Evolutionary conservation across 2,329 filamentous ascomycete species (phyloP).

Genomic region (Cladosporium halotolerans): DNA sequence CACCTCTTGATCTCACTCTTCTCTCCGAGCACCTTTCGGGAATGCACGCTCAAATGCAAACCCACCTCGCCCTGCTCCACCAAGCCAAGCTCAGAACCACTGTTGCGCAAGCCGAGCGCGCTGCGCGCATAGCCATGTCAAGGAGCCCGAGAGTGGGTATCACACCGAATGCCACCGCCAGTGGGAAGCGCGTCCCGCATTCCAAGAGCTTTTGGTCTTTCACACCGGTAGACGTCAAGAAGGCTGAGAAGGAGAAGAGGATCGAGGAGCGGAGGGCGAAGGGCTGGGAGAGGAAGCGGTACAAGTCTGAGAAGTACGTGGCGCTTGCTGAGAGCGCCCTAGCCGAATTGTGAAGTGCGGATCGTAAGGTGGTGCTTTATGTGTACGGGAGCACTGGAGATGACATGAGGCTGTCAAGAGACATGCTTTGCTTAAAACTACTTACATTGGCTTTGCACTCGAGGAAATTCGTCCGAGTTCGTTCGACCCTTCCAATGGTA

Average conservation of each 20-base stretch:
- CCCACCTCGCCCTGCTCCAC: conserved; percentile 30
- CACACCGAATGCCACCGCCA: background rate
- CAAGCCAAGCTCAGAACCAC: conserved; percentile 19
- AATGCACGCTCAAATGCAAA: conserved; percentile 29
- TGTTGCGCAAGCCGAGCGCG: conserved; percentile 14
- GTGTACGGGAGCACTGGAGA: no score
- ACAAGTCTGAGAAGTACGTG: conserved; percentile 22
- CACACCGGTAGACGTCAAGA: conserved; percentile 17
- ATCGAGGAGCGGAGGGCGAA: conserved; percentile 25
- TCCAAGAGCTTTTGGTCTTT: conserved; percentile 17
- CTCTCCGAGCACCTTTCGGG: conserved; percentile 19
- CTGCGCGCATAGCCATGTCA: conserved; percentile 1
- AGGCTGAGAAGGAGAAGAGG: conserved; percentile 21
- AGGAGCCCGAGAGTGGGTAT: no score
- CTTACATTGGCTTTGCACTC: no score
- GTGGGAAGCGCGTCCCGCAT: background rate
- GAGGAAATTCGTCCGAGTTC: no score
- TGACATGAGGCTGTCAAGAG: no score
- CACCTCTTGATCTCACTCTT: conserved; percentile 6
- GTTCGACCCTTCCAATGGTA: no score
- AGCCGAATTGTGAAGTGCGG: conserved; percentile 21
- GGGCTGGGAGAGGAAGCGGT: conserved; percentile 24
- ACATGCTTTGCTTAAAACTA: no score
- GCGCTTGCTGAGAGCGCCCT: conserved; percentile 25
- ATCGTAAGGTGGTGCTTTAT: background rate